These are phyloP conservation scores for Boletus insuetus DNA, from an alignment of 768 basidiomycete species.

Conservation along the genomic window DNA sequence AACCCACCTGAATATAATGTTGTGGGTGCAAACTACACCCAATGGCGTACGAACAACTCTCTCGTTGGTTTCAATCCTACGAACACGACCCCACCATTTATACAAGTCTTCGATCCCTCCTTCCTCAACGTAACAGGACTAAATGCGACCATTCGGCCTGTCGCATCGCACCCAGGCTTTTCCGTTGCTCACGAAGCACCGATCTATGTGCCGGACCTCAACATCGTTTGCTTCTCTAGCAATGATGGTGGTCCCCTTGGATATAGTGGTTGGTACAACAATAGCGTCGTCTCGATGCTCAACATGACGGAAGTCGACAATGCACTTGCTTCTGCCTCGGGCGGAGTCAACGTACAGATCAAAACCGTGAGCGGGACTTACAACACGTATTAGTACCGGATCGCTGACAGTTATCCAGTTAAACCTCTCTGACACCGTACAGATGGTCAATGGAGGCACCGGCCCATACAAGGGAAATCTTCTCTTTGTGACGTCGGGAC, in stretches of 20 bases:
- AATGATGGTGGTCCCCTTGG: conserved; percentile 67
- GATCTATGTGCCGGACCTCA: conserved; percentile 57
- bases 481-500: conserved; percentile 62
- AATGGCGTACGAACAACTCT: conserved; percentile 37
- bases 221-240: conserved; percentile 72
- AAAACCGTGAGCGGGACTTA: conserved; percentile 30
- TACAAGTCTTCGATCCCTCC: conserved; percentile 50
- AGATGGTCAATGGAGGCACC: conserved; percentile 72
- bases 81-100: conserved; percentile 54
- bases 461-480: conserved; percentile 59
- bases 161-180: conserved; percentile 61
- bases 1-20: conserved; percentile 53
- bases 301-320: conserved; percentile 53
- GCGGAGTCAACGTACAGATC: conserved; percentile 49
- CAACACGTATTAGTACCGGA: background rate
- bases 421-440: conserved; percentile 51
- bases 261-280: conserved; percentile 60
- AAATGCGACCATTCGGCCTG: conserved; percentile 53
- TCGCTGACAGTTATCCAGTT: conserved; percentile 40
- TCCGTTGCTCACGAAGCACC: conserved; percentile 82
- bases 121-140: conserved; percentile 62
- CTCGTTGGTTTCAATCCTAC: conserved; percentile 59
- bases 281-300: conserved; percentile 62
- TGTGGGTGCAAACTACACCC: conserved; percentile 42
- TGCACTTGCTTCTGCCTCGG: conserved; percentile 36